Evolutionary conservation across 169 alveolate species (phyloP), one percentile per base, ranked within the genome.

Genomic region (Eimeria acervulina): DNA sequence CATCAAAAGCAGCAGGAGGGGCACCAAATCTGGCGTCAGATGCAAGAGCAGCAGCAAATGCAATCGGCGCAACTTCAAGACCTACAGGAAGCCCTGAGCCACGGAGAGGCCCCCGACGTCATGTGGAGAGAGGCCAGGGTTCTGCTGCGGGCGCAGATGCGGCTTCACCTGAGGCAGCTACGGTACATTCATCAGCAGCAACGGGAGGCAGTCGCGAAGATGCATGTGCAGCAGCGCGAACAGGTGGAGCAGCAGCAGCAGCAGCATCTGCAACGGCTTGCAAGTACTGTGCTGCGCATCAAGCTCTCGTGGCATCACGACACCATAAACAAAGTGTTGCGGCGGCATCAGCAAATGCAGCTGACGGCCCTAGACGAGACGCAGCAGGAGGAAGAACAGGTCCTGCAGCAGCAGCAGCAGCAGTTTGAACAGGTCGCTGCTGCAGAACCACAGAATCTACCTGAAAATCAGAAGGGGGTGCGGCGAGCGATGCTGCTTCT

Each of bases 371-470:
- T 78, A 26, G 23, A 44, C 66, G 89, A 42, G 42, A 78, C 66
- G 19, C 89, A 78, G 17, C 26, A 42, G 31, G 23, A 13, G 12
- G 89, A 78, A 40, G 40, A 42, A 26, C 63, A 26, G 19, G 0
- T 44, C 38, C 66, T 78, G 66, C 51, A 6, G 83, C 83, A 72
- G 83, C 83, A 72, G 83, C 83, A 72, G 83, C 83, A 72, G 83
- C 83, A 72, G 47, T 72, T 72, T 72, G 83, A 72, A 72, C 52
- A 19, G 15, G 51, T 19, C 15, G 52, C 51, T 33, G 47, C 83
- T 1, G 83, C 52, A 33, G 83, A 72, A 17, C 47, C 51, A 2
- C 83, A 12, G 52, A 2, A 72, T 0, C 47, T 26, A 28, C 52
- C 26, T 7, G 52, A 38, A 7, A 4, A 23, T 38, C 42, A 72